Base-by-base conservation (phyloP, 768 basidiomycete species). In the Lactifluus volemus region DNA sequence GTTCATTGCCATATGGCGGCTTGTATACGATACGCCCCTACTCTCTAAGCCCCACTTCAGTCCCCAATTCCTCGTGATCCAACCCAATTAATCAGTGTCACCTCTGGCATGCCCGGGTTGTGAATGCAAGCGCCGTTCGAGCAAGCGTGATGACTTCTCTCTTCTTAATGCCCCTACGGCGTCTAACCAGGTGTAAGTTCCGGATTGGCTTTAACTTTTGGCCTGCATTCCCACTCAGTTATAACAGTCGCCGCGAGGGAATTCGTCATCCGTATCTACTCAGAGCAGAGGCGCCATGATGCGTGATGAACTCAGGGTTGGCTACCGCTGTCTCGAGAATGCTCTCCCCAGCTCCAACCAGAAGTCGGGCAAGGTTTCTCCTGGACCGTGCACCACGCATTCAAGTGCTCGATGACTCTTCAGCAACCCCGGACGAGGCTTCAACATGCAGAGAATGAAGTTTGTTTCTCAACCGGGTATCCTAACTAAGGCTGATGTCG, bases 241-340 rank as follows among this genome's bases (percentile, higher is more conserved):
- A 53, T 44, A 7, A n/a, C 67, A 81, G 81, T 49, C 89, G 90
- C 74, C 88, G 91, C 70, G 91, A 93, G 78, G 89, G 89, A 58
- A 89, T 93, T 68, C 89, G 91, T 71, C 84, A 84, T 71, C 90
- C 89, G 91, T 75, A 93, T 93, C 77, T 90, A 93, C 79, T 92
- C 90, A 25, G 91, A 93, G 78, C 89, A 95, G 79, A 80, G 91
- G 67, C 82, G 93, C 67, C n/a, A n/a, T n/a, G n/a, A n/a, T n/a
- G n/a, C 84, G 93, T 42, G 92, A 95, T 68, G 93, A 95, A 75
- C 88, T 95, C 71, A 80, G 93, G 58, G 92, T 95, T 59, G 92
- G 91, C 62, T 96, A 95, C 75, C 83, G 86, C 68, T 83, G 88
- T 60, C 85, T 96, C 76, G 92, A 92, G 82, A 88, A 92, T 68